Evolutionary conservation across 2,329 filamentous ascomycete genomes (phyloP).

Genomic region (Coniochaeta sp.): DNA sequence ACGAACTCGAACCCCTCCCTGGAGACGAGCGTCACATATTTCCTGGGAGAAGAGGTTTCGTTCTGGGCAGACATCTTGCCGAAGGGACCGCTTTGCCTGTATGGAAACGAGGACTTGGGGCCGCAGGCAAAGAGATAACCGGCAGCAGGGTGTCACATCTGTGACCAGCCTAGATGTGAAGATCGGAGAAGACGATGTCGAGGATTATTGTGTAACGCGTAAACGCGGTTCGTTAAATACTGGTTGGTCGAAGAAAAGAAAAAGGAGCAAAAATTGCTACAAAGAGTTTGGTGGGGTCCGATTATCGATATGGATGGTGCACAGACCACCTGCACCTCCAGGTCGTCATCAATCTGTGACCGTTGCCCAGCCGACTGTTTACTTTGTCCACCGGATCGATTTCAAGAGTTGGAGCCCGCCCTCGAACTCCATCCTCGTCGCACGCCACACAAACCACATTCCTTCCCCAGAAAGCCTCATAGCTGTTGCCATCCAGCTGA

Average conservation of each 20-base stretch:
- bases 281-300: background rate
- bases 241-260: background rate
- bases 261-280: background rate
- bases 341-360: conserved; percentile 1
- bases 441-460: background rate
- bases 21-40: conserved; percentile 73
- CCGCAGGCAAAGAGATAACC: background rate
- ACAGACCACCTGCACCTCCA: no score
- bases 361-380: conserved; percentile 20
- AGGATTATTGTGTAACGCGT: background rate
- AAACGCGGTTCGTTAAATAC: background rate
- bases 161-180: background rate
- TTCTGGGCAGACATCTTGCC: conserved; percentile 15
- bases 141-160: background rate
- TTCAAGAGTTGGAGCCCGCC: background rate
- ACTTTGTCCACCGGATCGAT: conserved; percentile 9
- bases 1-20: conserved; percentile 72
- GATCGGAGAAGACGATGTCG: background rate
- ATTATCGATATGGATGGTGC: no score
- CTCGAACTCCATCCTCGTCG: background rate
- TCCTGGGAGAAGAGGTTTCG: conserved; percentile 15
- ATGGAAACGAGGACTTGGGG: background rate
- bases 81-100: background rate
- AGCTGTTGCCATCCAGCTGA: background rate
- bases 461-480: background rate